Percentiles rank a stretch among this genome's conserved stretches.
Evolutionary conservation across 2,329 filamentous ascomycete species (phyloP).

Genomic region (Blastomyces percursus): DNA sequence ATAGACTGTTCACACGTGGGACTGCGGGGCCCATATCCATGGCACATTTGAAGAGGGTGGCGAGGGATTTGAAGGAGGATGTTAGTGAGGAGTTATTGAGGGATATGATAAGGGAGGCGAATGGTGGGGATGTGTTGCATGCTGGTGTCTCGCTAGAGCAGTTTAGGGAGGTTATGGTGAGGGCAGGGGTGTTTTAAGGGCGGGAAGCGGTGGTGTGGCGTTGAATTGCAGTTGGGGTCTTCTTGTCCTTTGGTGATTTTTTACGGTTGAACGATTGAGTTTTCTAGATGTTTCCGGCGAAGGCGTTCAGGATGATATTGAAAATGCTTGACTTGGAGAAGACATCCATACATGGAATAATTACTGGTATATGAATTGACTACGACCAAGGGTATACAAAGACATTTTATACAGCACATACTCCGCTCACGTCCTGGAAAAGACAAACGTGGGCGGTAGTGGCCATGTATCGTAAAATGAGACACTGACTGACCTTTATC

Average conservation of each 20-base stretch:
- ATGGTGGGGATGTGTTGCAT: conserved; percentile 61
- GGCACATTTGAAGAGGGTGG: conserved; percentile 64
- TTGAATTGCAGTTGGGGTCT: background rate
- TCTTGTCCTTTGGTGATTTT: background rate
- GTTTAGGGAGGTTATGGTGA: conserved; percentile 75
- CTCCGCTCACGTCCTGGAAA: background rate
- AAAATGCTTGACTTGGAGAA: background rate
- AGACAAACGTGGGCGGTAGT: background rate
- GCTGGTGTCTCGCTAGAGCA: conserved; percentile 65
- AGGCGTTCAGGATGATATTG: conserved; percentile 4
- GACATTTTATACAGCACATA: background rate
- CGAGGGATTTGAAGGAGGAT: conserved; percentile 70
- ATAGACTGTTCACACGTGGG: conserved; percentile 61
- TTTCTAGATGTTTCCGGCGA: background rate
- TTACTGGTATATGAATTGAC: background rate
- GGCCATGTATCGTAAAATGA: background rate
- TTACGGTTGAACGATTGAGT: background rate
- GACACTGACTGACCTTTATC: background rate
- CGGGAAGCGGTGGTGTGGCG: background rate
- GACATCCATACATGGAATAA: background rate
- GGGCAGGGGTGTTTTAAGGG: conserved; percentile 68
- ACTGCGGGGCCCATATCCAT: conserved; percentile 61
- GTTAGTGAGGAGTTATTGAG: conserved; percentile 71
- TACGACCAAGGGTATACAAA: background rate
- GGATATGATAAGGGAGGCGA: conserved; percentile 94